Percentiles rank a stretch among this genome's conserved stretches.
Conservation (phyloP, 257 asterid genomes). For the Solanum pimpinellifolium region DNA sequence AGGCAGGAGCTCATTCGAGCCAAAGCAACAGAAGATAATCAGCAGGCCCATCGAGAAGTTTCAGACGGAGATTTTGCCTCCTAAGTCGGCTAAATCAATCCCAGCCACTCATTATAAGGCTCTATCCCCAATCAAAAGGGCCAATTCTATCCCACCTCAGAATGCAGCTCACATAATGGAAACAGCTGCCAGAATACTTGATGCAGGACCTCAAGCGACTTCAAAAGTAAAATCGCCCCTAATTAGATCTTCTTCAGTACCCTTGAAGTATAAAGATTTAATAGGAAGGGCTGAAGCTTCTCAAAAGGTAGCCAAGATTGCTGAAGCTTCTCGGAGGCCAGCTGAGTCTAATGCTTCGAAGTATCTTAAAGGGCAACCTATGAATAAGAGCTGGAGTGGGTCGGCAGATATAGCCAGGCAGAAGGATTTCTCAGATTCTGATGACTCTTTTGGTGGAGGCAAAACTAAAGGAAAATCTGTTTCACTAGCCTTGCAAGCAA, state of each 20-base stretch:
- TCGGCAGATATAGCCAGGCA: slow-evolving; percentile 26
- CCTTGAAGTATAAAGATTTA: slow-evolving; percentile 50
- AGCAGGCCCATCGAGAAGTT: slow-evolving; percentile 61
- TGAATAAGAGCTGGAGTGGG: slow-evolving; percentile 38
- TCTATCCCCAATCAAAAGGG: slow-evolving; percentile 75
- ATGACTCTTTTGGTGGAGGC: slow-evolving; percentile 21
- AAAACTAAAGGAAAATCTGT: slow-evolving; percentile 53
- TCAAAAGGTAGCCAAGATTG: slow-evolving; percentile 30
- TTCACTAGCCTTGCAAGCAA: slow-evolving; percentile 88
- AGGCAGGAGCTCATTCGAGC: slow-evolving; percentile 11
- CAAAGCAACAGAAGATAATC: slow-evolving; percentile 21
- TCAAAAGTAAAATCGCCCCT: slow-evolving; percentile 32
- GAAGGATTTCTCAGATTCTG: slow-evolving; percentile 21
- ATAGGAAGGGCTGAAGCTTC: slow-evolving; percentile 56
- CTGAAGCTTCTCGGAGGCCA: slow-evolving; percentile 36
- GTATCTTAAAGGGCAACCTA: slow-evolving; percentile 29
- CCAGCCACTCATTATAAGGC: slow-evolving; percentile 79
- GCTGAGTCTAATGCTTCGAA: slow-evolving; percentile 33
- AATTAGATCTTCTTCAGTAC: slow-evolving; percentile 52
- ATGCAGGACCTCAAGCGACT: slow-evolving; percentile 33
- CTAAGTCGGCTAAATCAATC: slow-evolving; percentile 80
- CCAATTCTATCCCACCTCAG: slow-evolving; percentile 30
- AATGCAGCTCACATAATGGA: slow-evolving; percentile 88
- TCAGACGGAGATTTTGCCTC: slow-evolving; percentile 74
- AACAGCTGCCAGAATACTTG: slow-evolving; percentile 76